Conservation (phyloP, 306 rosid species). For the Trifolium pratense region DNA sequence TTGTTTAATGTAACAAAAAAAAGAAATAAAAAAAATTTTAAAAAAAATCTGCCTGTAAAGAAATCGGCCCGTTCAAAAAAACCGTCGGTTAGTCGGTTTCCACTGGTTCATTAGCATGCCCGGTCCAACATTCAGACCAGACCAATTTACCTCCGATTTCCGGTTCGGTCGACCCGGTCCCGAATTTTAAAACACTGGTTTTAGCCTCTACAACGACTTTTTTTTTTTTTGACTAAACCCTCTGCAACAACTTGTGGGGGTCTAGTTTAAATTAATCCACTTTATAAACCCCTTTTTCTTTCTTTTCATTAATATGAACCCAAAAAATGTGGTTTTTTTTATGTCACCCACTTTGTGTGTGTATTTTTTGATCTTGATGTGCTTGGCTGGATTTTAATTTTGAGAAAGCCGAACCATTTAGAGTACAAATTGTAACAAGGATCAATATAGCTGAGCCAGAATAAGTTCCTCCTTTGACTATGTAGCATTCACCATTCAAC, state of each 20-base stretch:
- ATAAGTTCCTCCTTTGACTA: constrained; percentile 61
- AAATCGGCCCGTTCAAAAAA: no score
- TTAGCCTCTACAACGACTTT: no score
- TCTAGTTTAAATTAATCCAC: background rate
- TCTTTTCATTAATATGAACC: background rate
- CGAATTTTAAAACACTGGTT: no score
- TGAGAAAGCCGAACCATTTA: constrained; percentile 48
- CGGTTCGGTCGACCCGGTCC: no score
- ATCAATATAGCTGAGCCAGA: constrained; percentile 58
- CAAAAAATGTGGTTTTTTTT: background rate
- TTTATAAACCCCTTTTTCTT: background rate
- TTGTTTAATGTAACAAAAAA: no score
- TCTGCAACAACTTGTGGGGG: constrained; percentile 18
- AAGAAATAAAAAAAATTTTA: no score
- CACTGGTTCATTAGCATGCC: no score
- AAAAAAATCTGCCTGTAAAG: no score
- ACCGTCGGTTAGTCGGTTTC: no score
- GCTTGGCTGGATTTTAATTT: constrained; percentile 31
- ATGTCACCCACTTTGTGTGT: constrained; percentile 29
- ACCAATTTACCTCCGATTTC: no score
- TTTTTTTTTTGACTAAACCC: no score
- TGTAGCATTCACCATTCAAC: constrained; percentile 76
- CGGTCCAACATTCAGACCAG: no score
- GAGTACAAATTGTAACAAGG: constrained; percentile 47
- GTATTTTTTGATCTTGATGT: constrained; percentile 18